phyloP scores from a whole-genome alignment of 2,329 filamentous ascomycete genomes.

The Alternaria alternata region DNA sequence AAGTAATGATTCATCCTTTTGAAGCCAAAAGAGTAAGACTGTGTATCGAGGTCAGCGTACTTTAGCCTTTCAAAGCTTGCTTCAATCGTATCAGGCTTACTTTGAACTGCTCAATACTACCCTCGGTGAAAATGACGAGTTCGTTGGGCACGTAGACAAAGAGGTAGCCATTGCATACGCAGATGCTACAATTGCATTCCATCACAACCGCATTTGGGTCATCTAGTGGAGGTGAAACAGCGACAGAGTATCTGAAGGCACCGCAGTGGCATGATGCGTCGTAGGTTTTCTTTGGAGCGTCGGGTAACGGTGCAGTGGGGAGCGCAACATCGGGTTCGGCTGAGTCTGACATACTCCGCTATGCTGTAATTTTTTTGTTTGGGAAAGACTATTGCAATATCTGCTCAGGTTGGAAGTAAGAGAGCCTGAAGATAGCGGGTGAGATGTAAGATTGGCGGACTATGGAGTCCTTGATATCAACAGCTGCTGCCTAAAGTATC shows the following conservation, averaged over 20 bases:
- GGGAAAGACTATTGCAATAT: background rate
- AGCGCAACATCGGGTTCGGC: background rate
- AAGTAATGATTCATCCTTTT: conserved; percentile 37
- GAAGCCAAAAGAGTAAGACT: conserved; percentile 39
- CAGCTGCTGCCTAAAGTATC: conserved; percentile 1
- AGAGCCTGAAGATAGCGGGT: background rate
- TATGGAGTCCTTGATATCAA: background rate
- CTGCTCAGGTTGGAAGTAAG: background rate
- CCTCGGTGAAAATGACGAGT: conserved; percentile 30
- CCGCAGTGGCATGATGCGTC: conserved; percentile 64
- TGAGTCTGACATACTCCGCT: conserved; percentile 7
- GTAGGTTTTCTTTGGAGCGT: conserved; percentile 36
- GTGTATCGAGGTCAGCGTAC: background rate
- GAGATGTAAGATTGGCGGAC: background rate
- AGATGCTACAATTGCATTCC: conserved; percentile 64
- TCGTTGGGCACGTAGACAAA: conserved; percentile 49
- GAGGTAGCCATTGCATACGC: conserved; percentile 61
- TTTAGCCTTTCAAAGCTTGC: background rate
- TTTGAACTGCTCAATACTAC: conserved; percentile 26
- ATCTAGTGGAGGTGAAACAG: conserved; percentile 58
- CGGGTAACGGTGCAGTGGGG: conserved; percentile 10
- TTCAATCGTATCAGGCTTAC: conserved; percentile 1
- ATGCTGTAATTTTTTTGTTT: background rate
- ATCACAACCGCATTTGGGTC: conserved; percentile 51
- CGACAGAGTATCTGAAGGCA: conserved; percentile 59